Percentiles rank a stretch among this genome's conserved stretches.
These are phyloP conservation scores for Colletotrichum acutatum DNA, from an alignment of 2,329 filamentous ascomycete genomes.

Conservation along the genomic window DNA sequence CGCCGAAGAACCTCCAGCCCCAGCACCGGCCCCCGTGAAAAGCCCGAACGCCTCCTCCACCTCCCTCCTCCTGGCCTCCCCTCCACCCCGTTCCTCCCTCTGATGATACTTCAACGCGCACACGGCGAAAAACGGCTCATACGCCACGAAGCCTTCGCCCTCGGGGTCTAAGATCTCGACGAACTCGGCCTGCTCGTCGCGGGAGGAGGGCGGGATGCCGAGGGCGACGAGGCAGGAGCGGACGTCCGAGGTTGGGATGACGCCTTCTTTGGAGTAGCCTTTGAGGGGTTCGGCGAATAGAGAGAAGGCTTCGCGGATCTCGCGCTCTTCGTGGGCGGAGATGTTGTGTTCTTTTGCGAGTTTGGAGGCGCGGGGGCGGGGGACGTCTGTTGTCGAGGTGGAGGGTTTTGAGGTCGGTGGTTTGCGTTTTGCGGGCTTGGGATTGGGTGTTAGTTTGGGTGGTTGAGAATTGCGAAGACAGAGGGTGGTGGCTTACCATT, in stretches of 20 bases:
- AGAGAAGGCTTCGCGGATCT: conserved; percentile 90
- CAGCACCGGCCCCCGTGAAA: conserved; percentile 71
- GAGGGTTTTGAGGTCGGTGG: conserved; percentile 39
- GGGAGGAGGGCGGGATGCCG: conserved; percentile 73
- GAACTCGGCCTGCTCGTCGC: conserved; percentile 79
- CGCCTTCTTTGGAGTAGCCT: conserved; percentile 70
- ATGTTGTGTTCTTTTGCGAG: conserved; percentile 94
- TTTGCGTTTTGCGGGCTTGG: conserved; percentile 66
- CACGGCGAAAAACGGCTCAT: conserved; percentile 85
- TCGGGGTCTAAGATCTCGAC: conserved; percentile 86
- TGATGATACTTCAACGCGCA: conserved; percentile 86
- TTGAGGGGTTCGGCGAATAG: conserved; percentile 80
- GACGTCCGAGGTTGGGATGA: conserved; percentile 75
- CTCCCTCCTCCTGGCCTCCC: conserved; percentile 65
- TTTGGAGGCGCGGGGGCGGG: conserved; percentile 75
- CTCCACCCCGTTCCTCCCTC: conserved; percentile 51
- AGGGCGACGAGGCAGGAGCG: conserved; percentile 83
- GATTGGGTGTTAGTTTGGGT: no score
- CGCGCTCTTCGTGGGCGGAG: conserved; percentile 83
- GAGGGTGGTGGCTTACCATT: neutral
- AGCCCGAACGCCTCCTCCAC: conserved; percentile 84
- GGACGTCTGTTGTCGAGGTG: conserved; percentile 41
- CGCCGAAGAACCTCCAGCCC: conserved; percentile 37
- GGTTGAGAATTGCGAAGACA: neutral
- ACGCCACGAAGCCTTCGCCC: conserved; percentile 79